A percentile compares a stretch with the other conserved stretches of the same genome.
These are phyloP conservation scores for Haematococcus lacustris DNA, from an alignment of 139 green algal genomes.

Conservation along the genomic window DNA sequence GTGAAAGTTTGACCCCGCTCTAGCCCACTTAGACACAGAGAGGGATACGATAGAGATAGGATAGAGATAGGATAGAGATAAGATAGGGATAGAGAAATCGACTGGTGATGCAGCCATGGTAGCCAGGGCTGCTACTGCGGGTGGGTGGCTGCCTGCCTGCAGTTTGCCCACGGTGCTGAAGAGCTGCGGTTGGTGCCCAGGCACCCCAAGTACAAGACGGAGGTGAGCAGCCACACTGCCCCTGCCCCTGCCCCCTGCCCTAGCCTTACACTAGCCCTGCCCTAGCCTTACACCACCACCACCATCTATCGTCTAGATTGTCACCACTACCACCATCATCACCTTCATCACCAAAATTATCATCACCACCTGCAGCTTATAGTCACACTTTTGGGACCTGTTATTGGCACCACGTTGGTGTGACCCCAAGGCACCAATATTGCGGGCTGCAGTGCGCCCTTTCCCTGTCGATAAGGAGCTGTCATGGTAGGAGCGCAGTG, in stretches of 20 bases:
- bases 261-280: no score
- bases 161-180: conserved; percentile 82
- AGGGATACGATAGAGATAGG: no score
- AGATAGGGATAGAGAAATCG: no score
- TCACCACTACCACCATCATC: neutral
- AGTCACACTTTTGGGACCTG: neutral
- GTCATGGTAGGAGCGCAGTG: neutral
- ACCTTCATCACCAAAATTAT: neutral
- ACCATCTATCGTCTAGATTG: neutral
- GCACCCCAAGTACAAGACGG: conserved; percentile 89
- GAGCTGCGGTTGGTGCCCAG: conserved; percentile 72
- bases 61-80: no score
- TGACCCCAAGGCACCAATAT: neutral
- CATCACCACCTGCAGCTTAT: neutral
- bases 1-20: no score
- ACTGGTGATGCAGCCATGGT: no score
- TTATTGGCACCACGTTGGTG: neutral
- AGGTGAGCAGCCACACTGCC: conserved; percentile 32
- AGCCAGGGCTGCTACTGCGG: neutral
- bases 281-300: neutral
- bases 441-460: neutral
- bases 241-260: no score
- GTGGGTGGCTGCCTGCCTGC: conserved; percentile 1
- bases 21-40: no score
- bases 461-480: neutral